Base-by-base conservation (phyloP, 31 red algal genomes). In the Odonthalia washingtoniensis region DNA sequence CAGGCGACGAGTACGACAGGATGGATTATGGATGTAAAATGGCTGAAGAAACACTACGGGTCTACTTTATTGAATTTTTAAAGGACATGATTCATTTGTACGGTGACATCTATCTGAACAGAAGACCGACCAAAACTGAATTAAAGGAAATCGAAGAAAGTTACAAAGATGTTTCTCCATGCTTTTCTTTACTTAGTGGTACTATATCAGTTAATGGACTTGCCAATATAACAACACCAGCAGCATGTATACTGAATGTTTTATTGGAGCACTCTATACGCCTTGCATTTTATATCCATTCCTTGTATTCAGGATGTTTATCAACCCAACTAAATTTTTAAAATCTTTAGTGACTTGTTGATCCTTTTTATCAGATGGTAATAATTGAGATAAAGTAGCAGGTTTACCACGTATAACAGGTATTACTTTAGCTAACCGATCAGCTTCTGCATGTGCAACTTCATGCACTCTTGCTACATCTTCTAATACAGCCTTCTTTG, bases 261-360 rank as follows among this genome's bases (percentile, higher is more conserved):
- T 79, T 78, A 40, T 94, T 98, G 14, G 93, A 88, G 9, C 96
- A 93, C 76, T 98, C 96, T 38, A 98, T 90, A n/a, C 90, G 80
- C 79, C 64, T 84, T 18, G 96, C 93, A 45, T 89, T 91, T 46
- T 95, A 89, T 30, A 98, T 68, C 91, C 86, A 95, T 35, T 67
- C 72, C 78, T 40, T 42, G 78, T 74, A 94, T n/a, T n/a, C n/a
- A 49, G 42, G 16, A 27, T 69, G n/a, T 36, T 21, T 49, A 92
- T 74, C 43, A 89, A 95, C 57, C 89, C 96, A 3, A 91, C 81
- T 27, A 63, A 34, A 12, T 86, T 67, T 30, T 82, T 95, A 70
- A 97, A 97, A 27, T 97, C 90, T n/a, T n/a, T n/a, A n/a, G n/a
- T n/a, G n/a, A n/a, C n/a, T n/a, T n/a, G n/a, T 49, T 35, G 64